phyloP scores from a whole-genome alignment of 179 eudicot genomes.

The Silene coronaria region DNA sequence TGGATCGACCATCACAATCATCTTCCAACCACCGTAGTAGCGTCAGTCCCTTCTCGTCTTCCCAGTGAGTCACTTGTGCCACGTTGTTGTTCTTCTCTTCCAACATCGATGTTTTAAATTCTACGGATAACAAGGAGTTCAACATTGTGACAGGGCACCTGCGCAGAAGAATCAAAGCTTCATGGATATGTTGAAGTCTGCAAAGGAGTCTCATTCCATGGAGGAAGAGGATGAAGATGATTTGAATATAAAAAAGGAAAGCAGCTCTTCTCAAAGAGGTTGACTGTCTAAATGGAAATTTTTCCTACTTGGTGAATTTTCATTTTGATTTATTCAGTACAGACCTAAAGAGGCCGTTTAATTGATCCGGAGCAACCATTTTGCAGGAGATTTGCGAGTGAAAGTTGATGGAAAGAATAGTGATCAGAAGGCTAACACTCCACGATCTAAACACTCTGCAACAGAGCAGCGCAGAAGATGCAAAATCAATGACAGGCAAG shows the following conservation, averaged over 20 bases:
- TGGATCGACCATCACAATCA: constrained; percentile 68
- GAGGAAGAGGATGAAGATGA: constrained; percentile 76
- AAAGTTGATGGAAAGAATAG: constrained; percentile 59
- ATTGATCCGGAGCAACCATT: neutral
- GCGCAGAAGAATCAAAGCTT: constrained; percentile 57
- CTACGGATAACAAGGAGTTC: constrained; percentile 12
- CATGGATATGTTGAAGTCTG: constrained; percentile 73
- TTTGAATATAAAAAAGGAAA: constrained; percentile 54
- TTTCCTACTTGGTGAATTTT: neutral
- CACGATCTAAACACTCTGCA: constrained; percentile 94
- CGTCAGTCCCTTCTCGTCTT: constrained; percentile 65
- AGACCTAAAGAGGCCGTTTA: neutral
- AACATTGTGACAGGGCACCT: constrained; percentile 43
- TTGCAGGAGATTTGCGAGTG: constrained; percentile 60
- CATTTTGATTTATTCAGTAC: no score
- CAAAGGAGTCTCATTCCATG: constrained; percentile 53
- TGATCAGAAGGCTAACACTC: constrained; percentile 81
- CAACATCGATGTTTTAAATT: constrained; percentile 2
- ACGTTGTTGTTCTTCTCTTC: neutral
- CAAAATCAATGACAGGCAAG: constrained; percentile 98
- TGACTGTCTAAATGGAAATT: neutral
- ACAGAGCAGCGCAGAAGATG: constrained; percentile 97
- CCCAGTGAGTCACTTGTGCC: constrained; percentile 64
- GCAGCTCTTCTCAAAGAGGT: constrained; percentile 48
- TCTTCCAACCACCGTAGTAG: constrained; percentile 52